Evolutionary conservation across 176 grass and related monocot species (phyloP), one percentile per base, ranked within the genome.

Genomic region (Carex myosuroides): DNA sequence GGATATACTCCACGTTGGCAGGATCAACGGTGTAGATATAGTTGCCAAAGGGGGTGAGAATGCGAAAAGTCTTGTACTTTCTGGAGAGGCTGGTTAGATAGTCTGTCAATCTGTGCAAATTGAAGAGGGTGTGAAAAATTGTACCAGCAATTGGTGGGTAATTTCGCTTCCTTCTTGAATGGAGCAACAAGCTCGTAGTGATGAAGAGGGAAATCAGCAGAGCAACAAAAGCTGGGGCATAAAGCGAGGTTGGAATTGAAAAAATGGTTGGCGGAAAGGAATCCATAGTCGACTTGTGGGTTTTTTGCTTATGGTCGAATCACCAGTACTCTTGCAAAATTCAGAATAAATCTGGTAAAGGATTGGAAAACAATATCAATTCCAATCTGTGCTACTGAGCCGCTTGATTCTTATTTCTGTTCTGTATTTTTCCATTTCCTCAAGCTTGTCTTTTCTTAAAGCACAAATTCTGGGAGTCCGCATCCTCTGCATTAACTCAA

Each of bases 1-100:
- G 94, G 82, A 97, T 87, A 90, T 94, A 87, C 66, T 97, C 91
- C 7, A 97, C 82, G 70, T 90, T 90, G 60, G 71, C 84, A 1
- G 91, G 94, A 48, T 93, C 91, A 2, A 93, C 91, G 66, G 89
- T 97, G 89, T 82, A 93, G n/a, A 93, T 42, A 56, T 93, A 91
- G 77, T 79, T 91, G 84, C 78, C 69, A 60, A 83, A 87, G 21
- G 87, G 89, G 21, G 86, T 56, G 81, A 97, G 84, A 26, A 88
- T 81, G 77, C 94, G 90, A 80, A 87, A 97, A 60, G 91, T 97
- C 37, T 92, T 90, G 79, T 88, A 21, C 87, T 80, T 84, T 46
- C n/a, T 85, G 17, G 87, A 80, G 52, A 91, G 46, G 64, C 59
- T 86, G 0, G 89, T 93, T 1, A 86, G 88, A 79, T 91, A 89